Evolutionary conservation across 768 basidiomycete genomes (phyloP).

Genomic region (Suillus tomentosus): DNA sequence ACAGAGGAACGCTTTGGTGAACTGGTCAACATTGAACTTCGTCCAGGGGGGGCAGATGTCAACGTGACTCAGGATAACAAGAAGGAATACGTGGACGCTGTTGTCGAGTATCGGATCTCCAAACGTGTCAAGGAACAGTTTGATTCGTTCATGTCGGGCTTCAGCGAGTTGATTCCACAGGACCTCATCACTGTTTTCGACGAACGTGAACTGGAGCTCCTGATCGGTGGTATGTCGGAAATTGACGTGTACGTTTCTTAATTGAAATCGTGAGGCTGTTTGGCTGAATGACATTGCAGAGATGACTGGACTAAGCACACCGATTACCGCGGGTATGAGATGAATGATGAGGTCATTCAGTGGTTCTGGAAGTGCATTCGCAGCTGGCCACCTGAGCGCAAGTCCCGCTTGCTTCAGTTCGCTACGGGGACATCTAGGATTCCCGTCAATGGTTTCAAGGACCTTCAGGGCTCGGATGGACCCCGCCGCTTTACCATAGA

Average conservation of each 20-base stretch:
- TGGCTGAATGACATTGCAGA: slow-evolving; percentile 36
- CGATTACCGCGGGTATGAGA: slow-evolving; percentile 95
- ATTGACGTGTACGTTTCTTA: slow-evolving; percentile 83
- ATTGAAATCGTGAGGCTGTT: not conserved
- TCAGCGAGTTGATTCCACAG: slow-evolving; percentile 98
- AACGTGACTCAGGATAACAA: slow-evolving; percentile 97
- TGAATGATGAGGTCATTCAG: slow-evolving; percentile 94
- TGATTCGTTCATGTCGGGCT: slow-evolving; percentile 99
- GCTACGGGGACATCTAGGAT: slow-evolving; percentile 97
- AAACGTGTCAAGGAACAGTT: slow-evolving; percentile 98
- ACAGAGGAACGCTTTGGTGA: slow-evolving; percentile 98
- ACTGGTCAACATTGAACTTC: slow-evolving; percentile 95
- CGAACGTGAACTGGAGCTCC: slow-evolving; percentile 93
- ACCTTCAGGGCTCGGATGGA: slow-evolving; percentile 96
- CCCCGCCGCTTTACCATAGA: slow-evolving; percentile 98
- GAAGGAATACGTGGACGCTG: slow-evolving; percentile 93
- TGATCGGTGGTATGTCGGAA: slow-evolving; percentile 99
- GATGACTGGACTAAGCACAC: slow-evolving; percentile 99
- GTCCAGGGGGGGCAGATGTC: slow-evolving; percentile 81
- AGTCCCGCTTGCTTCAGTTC: slow-evolving; percentile 94
- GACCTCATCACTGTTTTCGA: slow-evolving; percentile 98
- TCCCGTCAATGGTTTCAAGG: slow-evolving; percentile 98
- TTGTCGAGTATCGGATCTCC: slow-evolving; percentile 97
- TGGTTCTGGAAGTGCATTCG: slow-evolving; percentile 99
- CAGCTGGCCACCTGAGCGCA: slow-evolving; percentile 97